Conservation (phyloP, 2,329 filamentous ascomycete species). For the Cladophialophora exuberans region DNA sequence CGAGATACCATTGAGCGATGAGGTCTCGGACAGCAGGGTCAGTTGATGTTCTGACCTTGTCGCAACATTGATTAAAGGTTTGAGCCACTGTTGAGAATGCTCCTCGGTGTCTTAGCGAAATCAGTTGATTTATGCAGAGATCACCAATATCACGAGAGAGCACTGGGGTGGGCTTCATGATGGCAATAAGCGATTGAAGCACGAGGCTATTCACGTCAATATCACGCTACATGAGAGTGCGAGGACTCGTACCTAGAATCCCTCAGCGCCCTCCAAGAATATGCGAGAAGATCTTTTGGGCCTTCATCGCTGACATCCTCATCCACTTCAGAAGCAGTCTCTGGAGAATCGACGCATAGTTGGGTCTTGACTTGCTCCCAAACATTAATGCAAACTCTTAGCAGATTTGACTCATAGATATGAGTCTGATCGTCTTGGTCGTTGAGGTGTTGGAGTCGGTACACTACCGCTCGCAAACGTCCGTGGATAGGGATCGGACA, state of each 20-base stretch:
- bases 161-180: conserved; percentile 50
- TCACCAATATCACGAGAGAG: conserved; percentile 70
- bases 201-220: conserved; percentile 63
- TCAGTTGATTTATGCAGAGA: conserved; percentile 79
- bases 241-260: conserved; percentile 72
- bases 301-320: conserved; percentile 75
- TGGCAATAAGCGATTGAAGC: conserved; percentile 62
- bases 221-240: not conserved
- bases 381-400: conserved; percentile 66
- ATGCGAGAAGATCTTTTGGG: conserved; percentile 86
- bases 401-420: conserved; percentile 48
- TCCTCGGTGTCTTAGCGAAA: conserved; percentile 82
- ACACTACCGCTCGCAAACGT: conserved; percentile 23
- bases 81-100: conserved; percentile 92
- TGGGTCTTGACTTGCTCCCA: conserved; percentile 77
- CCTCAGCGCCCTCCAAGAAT: conserved; percentile 92
- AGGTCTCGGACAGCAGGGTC: conserved; percentile 50
- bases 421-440: conserved; percentile 38
- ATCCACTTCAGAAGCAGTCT: conserved; percentile 68
- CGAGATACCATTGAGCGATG: conserved; percentile 72
- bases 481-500: conserved; percentile 29
- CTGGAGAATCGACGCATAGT: conserved; percentile 91
- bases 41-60: conserved; percentile 58
- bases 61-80: conserved; percentile 83
- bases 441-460: conserved; percentile 18